Evolutionary conservation across 768 basidiomycete genomes (phyloP).

Genomic region (Baorangia bicolor): DNA sequence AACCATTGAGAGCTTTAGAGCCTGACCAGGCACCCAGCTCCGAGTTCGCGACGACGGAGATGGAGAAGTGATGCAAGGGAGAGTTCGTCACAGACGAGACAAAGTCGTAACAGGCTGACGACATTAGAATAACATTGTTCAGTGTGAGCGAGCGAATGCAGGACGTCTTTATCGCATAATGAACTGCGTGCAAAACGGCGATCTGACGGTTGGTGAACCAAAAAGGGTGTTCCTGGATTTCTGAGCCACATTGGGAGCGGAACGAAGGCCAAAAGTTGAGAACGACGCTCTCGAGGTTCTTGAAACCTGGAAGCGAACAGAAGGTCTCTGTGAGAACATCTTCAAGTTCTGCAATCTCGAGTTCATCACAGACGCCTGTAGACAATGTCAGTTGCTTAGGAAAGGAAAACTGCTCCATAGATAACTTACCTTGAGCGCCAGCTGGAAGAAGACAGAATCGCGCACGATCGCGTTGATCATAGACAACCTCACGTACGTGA

Average conservation of each 20-base stretch:
- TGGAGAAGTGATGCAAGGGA: conserved; percentile 30
- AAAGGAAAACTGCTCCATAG: too few relatives aligned
- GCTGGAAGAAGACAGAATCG: conserved; percentile 23
- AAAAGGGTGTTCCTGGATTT: conserved; percentile 29
- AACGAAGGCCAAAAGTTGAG: conserved; percentile 35
- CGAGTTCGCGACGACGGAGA: conserved; percentile 32
- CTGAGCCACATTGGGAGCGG: conserved; percentile 19
- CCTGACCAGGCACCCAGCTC: conserved; percentile 32
- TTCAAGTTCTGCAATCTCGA: conserved; percentile 34
- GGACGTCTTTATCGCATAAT: conserved; percentile 23
- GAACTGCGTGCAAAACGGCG: conserved; percentile 22
- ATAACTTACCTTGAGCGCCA: conserved; percentile 11
- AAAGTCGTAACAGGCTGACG: conserved; percentile 27
- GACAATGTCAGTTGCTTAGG: neutral
- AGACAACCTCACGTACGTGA: conserved; percentile 29
- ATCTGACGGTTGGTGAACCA: conserved; percentile 34
- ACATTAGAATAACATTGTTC: conserved; percentile 28
- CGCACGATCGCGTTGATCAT: conserved; percentile 28
- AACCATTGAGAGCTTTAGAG: conserved; percentile 28
- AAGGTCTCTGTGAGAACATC: conserved; percentile 29
- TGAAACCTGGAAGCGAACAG: conserved; percentile 18
- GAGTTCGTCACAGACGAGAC: conserved; percentile 25
- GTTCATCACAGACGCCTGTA: conserved; percentile 23
- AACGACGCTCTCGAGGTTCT: conserved; percentile 19
- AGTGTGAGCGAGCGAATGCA: conserved; percentile 23